phyloP scores from a whole-genome alignment of 306 rosid species.

The Trifolium dubium region DNA sequence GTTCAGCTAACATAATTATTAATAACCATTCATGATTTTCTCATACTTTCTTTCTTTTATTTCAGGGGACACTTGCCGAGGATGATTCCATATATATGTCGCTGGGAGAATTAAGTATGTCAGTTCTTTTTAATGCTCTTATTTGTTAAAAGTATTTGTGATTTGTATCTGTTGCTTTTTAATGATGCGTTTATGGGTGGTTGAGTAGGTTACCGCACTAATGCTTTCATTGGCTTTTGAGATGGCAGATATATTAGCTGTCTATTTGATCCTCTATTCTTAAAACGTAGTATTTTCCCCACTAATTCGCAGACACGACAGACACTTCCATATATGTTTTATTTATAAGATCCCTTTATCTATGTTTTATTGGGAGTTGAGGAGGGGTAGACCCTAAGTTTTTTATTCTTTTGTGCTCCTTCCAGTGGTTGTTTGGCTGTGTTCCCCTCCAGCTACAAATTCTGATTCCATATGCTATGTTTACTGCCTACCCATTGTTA shows the following conservation, averaged over 20 bases:
- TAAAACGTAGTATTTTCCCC: conserved; percentile 25
- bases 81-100: conserved; percentile 98
- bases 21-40: conserved; percentile 33
- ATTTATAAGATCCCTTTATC: conserved; percentile 12
- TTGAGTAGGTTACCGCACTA: conserved; percentile 19
- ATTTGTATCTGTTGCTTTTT: conserved; percentile 44
- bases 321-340: neutral
- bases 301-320: neutral
- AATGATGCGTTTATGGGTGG: conserved; percentile 27
- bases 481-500: neutral
- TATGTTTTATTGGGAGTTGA: neutral
- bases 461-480: neutral
- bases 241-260: conserved; percentile 21
- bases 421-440: conserved; percentile 23
- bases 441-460: neutral
- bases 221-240: conserved; percentile 29
- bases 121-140: conserved; percentile 56
- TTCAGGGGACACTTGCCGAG: conserved; percentile 84
- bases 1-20: conserved; percentile 23
- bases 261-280: conserved; percentile 12
- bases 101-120: conserved; percentile 93
- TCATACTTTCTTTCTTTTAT: conserved; percentile 43
- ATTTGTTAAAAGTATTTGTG: conserved; percentile 37
- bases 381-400: neutral
- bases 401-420: conserved; percentile 10